Evolutionary conservation across 2,329 filamentous ascomycete genomes (phyloP).

Genomic region (Zymoseptoria tritici): DNA sequence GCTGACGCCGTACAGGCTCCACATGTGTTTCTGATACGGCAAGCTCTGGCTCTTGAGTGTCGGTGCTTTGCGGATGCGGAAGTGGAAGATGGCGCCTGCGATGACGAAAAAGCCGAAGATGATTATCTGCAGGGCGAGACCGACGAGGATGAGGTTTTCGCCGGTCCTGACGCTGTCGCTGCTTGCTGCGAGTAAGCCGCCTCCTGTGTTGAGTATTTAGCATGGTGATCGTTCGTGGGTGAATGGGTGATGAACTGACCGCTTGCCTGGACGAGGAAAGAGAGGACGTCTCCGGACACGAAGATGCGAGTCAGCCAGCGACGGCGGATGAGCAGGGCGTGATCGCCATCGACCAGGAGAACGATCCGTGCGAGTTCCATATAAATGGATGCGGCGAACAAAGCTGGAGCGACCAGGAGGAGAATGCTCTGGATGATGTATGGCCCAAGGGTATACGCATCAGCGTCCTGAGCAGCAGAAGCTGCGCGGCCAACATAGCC

Average conservation of each 20-base stretch:
- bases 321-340: conserved; percentile 37
- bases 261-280: conserved; percentile 38
- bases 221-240: not conserved
- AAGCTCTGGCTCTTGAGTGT: conserved; percentile 8
- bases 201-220: not conserved
- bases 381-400: conserved; percentile 46
- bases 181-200: conserved; percentile 6
- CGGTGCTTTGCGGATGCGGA: conserved; percentile 13
- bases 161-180: conserved; percentile 26
- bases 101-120: conserved; percentile 46
- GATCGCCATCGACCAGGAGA: conserved; percentile 35
- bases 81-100: conserved; percentile 24
- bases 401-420: conserved; percentile 42
- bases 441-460: conserved; percentile 32
- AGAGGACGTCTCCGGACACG: conserved; percentile 42
- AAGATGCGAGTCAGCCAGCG: conserved; percentile 43
- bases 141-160: conserved; percentile 41
- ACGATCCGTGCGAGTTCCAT: conserved; percentile 44
- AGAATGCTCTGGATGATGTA: conserved; percentile 41
- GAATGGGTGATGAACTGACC: not conserved
- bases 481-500: conserved; percentile 47
- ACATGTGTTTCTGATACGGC: conserved; percentile 34
- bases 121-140: conserved; percentile 44
- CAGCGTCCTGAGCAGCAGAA: conserved; percentile 34
- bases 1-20: conserved; percentile 38